Conservation (phyloP, 495 filamentous ascomycete genomes). For the Penicillium soppii region DNA sequence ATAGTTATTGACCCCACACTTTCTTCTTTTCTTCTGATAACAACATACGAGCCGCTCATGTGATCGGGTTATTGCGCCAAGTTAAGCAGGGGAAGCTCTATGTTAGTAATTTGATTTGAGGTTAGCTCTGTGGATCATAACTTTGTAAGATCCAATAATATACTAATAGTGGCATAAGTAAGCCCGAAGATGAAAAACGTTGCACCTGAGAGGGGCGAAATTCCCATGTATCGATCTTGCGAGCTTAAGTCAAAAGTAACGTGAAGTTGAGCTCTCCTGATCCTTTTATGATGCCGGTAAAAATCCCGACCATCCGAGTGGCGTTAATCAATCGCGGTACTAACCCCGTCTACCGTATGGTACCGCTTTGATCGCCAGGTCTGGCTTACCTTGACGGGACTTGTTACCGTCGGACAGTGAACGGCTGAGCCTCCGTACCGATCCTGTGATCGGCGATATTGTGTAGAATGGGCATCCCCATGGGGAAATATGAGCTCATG, state of each 20-base stretch:
- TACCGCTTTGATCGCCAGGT: background rate
- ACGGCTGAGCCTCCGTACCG: conserved; percentile 14
- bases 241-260: too few species aligned
- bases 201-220: too few species aligned
- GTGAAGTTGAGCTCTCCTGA: background rate
- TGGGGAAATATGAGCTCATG: conserved; percentile 4
- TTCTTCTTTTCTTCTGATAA: background rate
- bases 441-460: conserved; percentile 25
- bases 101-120: too few species aligned
- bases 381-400: background rate
- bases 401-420: background rate
- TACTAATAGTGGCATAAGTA: too few species aligned
- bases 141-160: too few species aligned
- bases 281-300: background rate
- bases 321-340: conserved; percentile 16
- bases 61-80: conserved; percentile 17
- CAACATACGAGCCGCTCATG: conserved; percentile 10
- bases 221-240: too few species aligned
- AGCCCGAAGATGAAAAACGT: too few species aligned
- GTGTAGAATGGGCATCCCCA: background rate
- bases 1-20: background rate
- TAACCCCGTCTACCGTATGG: conserved; percentile 13
- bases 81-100: too few species aligned
- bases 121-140: too few species aligned
- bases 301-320: conserved; percentile 17